Conservation (phyloP, 108 stramenopile genomes). For the Conticribra weissflogii region DNA sequence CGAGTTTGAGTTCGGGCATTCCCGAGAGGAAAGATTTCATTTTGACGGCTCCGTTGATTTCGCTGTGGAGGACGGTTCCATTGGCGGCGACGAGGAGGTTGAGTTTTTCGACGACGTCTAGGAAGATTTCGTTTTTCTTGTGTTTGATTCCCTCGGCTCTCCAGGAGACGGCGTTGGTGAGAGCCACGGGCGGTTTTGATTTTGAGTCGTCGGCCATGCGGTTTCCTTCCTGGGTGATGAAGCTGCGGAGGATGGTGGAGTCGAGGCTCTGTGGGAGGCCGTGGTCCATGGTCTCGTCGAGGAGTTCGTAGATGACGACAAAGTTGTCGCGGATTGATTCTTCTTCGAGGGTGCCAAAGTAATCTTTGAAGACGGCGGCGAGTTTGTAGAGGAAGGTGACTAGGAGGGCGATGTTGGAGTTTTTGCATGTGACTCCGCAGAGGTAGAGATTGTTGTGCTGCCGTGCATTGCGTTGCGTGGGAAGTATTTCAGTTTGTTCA, state of each 20-base stretch:
- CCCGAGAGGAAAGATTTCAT: conserved; percentile 97
- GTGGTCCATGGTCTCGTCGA: conserved; percentile 99
- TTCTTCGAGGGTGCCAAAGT: conserved; percentile 97
- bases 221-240: conserved; percentile 95
- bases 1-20: conserved; percentile 99
- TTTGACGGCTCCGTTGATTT: conserved; percentile 91
- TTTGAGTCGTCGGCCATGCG: conserved; percentile 86
- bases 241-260: conserved; percentile 87
- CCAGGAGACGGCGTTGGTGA: conserved; percentile 99
- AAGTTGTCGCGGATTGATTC: conserved; percentile 99
- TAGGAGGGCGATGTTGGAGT: conserved; percentile 96
- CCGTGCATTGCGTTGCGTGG: too few species aligned
- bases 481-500: too few species aligned
- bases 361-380: conserved; percentile 94
- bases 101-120: conserved; percentile 99
- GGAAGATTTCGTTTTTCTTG: conserved; percentile 99
- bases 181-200: conserved; percentile 92
- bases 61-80: conserved; percentile 93
- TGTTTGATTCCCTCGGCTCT: conserved; percentile 98
- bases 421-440: conserved; percentile 94
- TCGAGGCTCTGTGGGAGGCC: conserved; percentile 96
- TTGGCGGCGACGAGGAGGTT: conserved; percentile 97
- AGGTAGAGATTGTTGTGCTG: conserved; percentile 97
- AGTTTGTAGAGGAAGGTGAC: conserved; percentile 92
- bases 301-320: conserved; percentile 98